Base-by-base conservation (phyloP, 345 rosid species). In the Gossypium australe region DNA sequence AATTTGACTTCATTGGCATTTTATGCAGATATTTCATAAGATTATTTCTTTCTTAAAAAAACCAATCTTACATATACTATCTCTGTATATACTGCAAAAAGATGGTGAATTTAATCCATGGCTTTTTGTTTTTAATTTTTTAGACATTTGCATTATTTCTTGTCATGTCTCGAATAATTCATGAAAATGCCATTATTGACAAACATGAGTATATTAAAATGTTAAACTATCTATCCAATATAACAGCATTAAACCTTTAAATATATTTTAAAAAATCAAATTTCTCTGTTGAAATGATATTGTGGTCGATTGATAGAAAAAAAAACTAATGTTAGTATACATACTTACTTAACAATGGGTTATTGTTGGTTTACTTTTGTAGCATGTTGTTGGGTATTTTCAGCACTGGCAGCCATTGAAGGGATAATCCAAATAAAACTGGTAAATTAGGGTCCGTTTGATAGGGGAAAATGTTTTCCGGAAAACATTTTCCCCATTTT, bases 301-400 rank as follows among this genome's bases (percentile, higher is more conserved):
- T 0, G 34, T 3, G 34, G 4, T 29, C 34, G 4, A 29, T 29
- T 29, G 34, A 29, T 29, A 29, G 4, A 29, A 29, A 29, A 27
- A 29, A 29, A 29, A 0, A 29, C 4, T 29, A 29, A 29, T 29
- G 34, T 29, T 29, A 3, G 34, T 29, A 29, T 3, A 29, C 1
- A 3, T 3, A 29, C 34, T 3, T 29, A 29, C 4, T 29, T 29
- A 29, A 3, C 34, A 29, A 29, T 3, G 34, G 34, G 34, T 29
- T 29, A 29, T 29, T 29, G 34, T 29, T 29, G 34, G 34, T 29
- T 29, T n/a, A 7, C 11, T 11, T 6, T 43, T 16, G 47, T 58
- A 87, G 94, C 83, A 68, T 84, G 88, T 71, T 90, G 94, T 41
- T 90, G 97, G 97, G 94, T 94, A 57, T 93, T 93, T 85, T 84